A percentile compares a stretch with the other conserved stretches of the same genome.
Evolutionary conservation across 768 basidiomycete species (phyloP).

Genomic region (Gautieria morchelliformis): DNA sequence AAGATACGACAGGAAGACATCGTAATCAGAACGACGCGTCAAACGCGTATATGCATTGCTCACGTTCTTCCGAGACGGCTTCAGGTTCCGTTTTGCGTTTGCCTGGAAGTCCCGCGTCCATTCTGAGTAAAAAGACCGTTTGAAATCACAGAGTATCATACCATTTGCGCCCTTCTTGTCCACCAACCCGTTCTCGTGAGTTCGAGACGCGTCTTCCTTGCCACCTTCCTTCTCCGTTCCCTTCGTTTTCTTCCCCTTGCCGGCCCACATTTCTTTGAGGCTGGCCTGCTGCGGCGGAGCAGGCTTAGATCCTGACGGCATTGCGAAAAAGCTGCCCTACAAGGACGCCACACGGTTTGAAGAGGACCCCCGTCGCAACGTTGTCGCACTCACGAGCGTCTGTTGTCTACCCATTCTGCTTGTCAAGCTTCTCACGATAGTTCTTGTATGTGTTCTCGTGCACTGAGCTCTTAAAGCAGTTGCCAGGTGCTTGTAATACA

Average conservation of each 20-base stretch:
- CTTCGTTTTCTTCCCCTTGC: constrained; percentile 27
- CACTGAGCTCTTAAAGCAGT: background rate
- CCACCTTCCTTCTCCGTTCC: constrained; percentile 13
- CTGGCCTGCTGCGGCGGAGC: constrained; percentile 71
- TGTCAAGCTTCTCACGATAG: background rate
- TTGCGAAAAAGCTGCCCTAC: constrained; percentile 65
- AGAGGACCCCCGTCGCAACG: background rate
- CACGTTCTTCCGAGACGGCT: constrained; percentile 11
- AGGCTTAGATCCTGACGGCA: constrained; percentile 58
- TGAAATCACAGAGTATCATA: background rate
- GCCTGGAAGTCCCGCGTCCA: constrained; percentile 12
- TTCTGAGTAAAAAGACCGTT: background rate
- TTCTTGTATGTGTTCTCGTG: background rate
- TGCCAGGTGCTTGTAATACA: background rate
- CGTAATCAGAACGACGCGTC: background rate
- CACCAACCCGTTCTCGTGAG: constrained; percentile 23
- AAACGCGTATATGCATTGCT: background rate
- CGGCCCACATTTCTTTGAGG: constrained; percentile 65
- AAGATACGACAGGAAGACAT: background rate
- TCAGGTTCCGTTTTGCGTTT: constrained; percentile 28
- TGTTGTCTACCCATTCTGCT: constrained; percentile 58
- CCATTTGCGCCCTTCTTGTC: constrained; percentile 12
- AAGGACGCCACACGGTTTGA: background rate
- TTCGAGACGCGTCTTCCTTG: constrained; percentile 6
- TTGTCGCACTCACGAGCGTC: constrained; percentile 37